Conservation (phyloP, 306 rosid species). For the Sicyos baderoa region DNA sequence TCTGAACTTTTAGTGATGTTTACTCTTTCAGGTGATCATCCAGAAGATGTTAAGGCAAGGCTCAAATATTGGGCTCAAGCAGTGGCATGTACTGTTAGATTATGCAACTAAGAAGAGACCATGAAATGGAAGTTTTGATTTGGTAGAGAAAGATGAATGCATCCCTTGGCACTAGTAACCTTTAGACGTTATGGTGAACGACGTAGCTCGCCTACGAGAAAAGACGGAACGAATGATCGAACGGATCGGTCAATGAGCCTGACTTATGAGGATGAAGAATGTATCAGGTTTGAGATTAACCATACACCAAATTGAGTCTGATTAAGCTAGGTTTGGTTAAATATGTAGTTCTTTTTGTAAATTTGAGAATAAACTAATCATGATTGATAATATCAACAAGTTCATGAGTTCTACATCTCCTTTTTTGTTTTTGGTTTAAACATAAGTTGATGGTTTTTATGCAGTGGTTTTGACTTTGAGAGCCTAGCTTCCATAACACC, state of each 20-base stretch:
- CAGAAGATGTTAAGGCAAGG: slow-evolving; percentile 88
- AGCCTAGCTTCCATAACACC: slow-evolving; percentile 16
- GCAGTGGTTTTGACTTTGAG: slow-evolving; percentile 9
- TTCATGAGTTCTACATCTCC: not conserved
- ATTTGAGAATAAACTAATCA: slow-evolving; percentile 6
- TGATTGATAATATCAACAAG: not conserved
- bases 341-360: slow-evolving; percentile 10
- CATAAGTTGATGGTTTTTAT: slow-evolving; percentile 10
- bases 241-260: not conserved
- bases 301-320: slow-evolving; percentile 18
- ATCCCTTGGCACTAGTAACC: not conserved
- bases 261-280: not conserved
- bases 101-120: slow-evolving; percentile 45
- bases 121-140: slow-evolving; percentile 4
- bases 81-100: slow-evolving; percentile 75
- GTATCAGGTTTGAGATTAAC: slow-evolving; percentile 21
- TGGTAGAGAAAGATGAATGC: not conserved
- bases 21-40: slow-evolving; percentile 58
- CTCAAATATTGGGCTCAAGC: slow-evolving; percentile 92
- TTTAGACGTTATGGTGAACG: not conserved
- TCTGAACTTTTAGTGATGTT: not conserved
- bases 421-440: not conserved
- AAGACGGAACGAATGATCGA: not conserved
- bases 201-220: not conserved
- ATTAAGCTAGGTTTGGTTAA: slow-evolving; percentile 8